Conservation (phyloP, 2,329 filamentous ascomycete genomes). For the Beauveria scarabaeidicola region DNA sequence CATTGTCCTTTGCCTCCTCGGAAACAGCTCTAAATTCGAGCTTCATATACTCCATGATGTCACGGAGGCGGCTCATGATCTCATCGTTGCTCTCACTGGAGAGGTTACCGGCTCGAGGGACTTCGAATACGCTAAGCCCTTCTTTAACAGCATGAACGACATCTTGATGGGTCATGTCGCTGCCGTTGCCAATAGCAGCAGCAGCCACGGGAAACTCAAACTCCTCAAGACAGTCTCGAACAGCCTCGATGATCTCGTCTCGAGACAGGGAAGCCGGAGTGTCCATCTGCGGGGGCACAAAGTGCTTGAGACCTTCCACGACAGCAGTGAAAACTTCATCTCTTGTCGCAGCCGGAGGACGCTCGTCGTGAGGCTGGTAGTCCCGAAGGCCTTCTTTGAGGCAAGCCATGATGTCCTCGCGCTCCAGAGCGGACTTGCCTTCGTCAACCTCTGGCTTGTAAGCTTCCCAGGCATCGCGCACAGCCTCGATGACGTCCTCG, state of each 20-base stretch:
- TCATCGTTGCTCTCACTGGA: conserved; percentile 37
- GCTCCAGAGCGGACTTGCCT: conserved; percentile 81
- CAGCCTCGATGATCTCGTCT: conserved; percentile 75
- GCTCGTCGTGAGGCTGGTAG: conserved; percentile 50
- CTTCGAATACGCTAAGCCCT: conserved; percentile 44
- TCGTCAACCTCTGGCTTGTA: conserved; percentile 92
- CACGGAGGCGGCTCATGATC: conserved; percentile 48
- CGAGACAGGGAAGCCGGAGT: conserved; percentile 61
- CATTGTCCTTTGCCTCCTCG: conserved; percentile 65
- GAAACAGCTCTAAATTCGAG: conserved; percentile 52
- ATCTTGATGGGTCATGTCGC: conserved; percentile 49
- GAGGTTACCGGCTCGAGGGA: conserved; percentile 34
- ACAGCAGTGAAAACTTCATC: conserved; percentile 83
- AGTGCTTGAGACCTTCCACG: conserved; percentile 76
- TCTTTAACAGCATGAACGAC: conserved; percentile 56
- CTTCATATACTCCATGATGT: conserved; percentile 55
- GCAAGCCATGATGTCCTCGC: conserved; percentile 82
- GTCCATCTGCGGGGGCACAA: conserved; percentile 64
- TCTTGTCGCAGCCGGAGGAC: conserved; percentile 55
- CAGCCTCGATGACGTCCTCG: conserved; percentile 78
- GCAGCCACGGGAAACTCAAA: conserved; percentile 65
- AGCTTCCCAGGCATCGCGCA: conserved; percentile 85
- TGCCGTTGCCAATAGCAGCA: conserved; percentile 40
- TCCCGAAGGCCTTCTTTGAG: conserved; percentile 78
- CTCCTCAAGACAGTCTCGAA: conserved; percentile 79